These are phyloP conservation scores for Nyctanthes arbortristis DNA, from an alignment of 257 asterid genomes.

Conservation along the genomic window DNA sequence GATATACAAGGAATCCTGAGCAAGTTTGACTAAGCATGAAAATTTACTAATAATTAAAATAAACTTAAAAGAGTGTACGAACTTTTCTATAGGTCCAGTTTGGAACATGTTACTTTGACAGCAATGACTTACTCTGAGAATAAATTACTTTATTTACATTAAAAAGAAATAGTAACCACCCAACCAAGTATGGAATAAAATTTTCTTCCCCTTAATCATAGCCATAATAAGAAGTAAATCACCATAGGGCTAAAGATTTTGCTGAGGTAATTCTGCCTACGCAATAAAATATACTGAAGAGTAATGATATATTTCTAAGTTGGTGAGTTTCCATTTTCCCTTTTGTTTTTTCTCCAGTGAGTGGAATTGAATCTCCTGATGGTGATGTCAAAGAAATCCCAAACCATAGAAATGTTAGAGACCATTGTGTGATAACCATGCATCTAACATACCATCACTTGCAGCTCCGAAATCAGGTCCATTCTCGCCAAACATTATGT, in stretches of 20 bases:
- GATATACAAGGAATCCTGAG: neutral
- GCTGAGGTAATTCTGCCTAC: neutral
- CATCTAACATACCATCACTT: conserved; percentile 74
- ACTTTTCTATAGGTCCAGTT: neutral
- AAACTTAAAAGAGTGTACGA: neutral
- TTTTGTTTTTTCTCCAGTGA: neutral
- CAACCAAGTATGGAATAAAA: neutral
- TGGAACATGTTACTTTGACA: neutral
- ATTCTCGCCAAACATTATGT: conserved; percentile 69
- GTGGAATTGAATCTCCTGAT: neutral
- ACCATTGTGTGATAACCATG: conserved; percentile 5
- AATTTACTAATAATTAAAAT: neutral
- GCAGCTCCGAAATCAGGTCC: conserved; percentile 99
- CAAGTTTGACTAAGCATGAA: neutral
- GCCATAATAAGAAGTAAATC: neutral
- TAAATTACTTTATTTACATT: neutral
- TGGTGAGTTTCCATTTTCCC: neutral
- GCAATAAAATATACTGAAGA: neutral
- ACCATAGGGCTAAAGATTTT: neutral
- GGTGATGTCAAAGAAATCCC: neutral
- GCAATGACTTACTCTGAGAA: too few species aligned
- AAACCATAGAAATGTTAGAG: conserved; percentile 17
- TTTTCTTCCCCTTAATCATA: neutral
- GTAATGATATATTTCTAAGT: neutral
- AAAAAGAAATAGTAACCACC: too few species aligned